Evolutionary conservation across 768 basidiomycete species (phyloP), one percentile per base, ranked within the genome.

Genomic region (Dacryopinax primogenitus): DNA sequence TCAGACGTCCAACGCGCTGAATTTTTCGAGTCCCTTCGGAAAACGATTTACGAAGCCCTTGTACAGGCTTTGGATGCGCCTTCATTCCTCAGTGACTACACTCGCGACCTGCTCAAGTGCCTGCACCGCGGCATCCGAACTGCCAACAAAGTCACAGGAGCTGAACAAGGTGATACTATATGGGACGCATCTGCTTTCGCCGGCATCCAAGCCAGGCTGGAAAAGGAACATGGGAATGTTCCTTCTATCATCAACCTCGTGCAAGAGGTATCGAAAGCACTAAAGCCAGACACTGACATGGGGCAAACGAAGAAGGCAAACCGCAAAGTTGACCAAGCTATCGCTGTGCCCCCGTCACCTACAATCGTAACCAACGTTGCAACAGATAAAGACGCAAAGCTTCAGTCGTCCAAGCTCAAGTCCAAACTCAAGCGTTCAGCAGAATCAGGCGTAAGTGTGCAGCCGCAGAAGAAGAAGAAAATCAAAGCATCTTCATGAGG

Each of bases 401-500:
- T 32, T 21, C 4, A 3, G 51, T 13, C 26, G 4, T 18, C 51
- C 30, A 44, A 44, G 41, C 51, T 30, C 15, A 58, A 58, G 21
- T n/a, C 37, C 12, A 58, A 30, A 30, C 51, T 58, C 26, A 58
- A 58, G 21, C 51, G 51, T 30, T 11, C 21, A 32, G 51, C 51
- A 28, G 75, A 74, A n/a, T 65, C 64, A 41, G 72, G 69, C 18
- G 73, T 71, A 1, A 78, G 70, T 68, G 79, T 69, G 3, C 63
- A 63, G 32, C 33, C 62, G 33, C 44, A 32, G 63, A 66, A 64
- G 30, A 77, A 71, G 73, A 75, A 70, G 66, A 78, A 75, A 72
- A 78, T 76, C 69, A 81, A 78, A 76, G 82, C 79, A 3, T 58
- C 51, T 15, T 58, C 51, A 28, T 58, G 51, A 58, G 26, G 12